phyloP scores from a whole-genome alignment of 116 monocot genomes.

The Thalassia testudinum region DNA sequence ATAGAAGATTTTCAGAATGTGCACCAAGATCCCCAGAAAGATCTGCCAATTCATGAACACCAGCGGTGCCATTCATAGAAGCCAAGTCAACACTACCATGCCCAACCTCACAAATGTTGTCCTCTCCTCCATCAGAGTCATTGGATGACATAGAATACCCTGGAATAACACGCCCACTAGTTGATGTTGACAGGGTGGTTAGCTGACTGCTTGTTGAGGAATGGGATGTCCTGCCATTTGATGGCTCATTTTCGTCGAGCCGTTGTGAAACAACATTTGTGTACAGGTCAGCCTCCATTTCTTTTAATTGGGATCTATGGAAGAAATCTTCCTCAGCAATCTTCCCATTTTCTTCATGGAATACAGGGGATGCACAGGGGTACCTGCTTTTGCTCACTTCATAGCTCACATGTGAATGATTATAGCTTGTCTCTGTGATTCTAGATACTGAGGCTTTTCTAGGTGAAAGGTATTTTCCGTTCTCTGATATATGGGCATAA shows the following conservation, averaged over 20 bases:
- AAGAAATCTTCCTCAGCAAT: not conserved
- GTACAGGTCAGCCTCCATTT: not conserved
- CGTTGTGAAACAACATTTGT: not conserved
- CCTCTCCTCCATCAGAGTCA: not conserved
- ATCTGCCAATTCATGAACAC: constrained; percentile 19
- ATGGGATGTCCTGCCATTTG: not conserved
- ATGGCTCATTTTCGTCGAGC: not conserved
- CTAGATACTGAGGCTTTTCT: not conserved
- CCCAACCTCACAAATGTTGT: not conserved
- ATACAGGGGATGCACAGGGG: not conserved
- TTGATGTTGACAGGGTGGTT: not conserved
- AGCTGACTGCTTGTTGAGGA: not conserved
- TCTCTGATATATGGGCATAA: not conserved
- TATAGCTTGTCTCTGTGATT: not conserved
- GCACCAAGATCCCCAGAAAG: constrained; percentile 32
- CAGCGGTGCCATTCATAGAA: not conserved
- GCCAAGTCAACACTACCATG: not conserved
- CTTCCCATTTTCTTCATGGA: not conserved
- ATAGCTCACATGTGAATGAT: not conserved
- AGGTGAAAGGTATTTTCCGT: not conserved
- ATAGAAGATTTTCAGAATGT: constrained; percentile 24
- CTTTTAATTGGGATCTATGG: not conserved
- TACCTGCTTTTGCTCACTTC: not conserved
- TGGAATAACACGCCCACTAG: not conserved
- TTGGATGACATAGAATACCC: not conserved